These are phyloP conservation scores for Calonectria hawksworthii DNA, from an alignment of 2,329 filamentous ascomycete species.

Conservation along the genomic window DNA sequence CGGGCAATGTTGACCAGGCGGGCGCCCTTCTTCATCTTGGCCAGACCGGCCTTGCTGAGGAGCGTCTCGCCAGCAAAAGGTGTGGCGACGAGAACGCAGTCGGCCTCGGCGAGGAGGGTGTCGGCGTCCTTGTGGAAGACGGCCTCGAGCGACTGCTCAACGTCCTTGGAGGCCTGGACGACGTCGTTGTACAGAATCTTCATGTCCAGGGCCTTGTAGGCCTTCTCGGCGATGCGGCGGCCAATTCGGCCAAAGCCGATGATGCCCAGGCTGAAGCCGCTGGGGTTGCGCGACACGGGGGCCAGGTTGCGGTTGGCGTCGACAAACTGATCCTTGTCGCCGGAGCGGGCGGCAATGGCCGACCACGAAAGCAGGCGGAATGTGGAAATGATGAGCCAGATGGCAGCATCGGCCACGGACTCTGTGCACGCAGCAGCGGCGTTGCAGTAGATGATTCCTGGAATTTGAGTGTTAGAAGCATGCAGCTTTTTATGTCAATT, in stretches of 20 bases:
- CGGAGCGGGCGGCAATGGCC: constrained; percentile 41
- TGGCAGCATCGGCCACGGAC: constrained; percentile 44
- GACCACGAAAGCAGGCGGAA: constrained; percentile 46
- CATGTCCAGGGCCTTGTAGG: constrained; percentile 46
- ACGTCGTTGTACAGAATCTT: constrained; percentile 47
- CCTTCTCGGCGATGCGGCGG: constrained; percentile 44
- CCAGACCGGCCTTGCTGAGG: constrained; percentile 67
- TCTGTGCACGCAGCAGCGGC: constrained; percentile 46
- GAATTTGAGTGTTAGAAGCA: neutral
- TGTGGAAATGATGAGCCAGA: constrained; percentile 47
- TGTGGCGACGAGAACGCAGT: constrained; percentile 43
- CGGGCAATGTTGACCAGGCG: constrained; percentile 80
- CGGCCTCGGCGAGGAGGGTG: constrained; percentile 41
- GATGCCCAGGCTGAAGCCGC: constrained; percentile 42
- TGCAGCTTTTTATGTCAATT: neutral
- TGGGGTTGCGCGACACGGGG: constrained; percentile 42
- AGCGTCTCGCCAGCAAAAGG: constrained; percentile 42
- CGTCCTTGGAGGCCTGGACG: constrained; percentile 34
- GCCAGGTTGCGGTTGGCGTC: constrained; percentile 42
- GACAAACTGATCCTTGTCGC: constrained; percentile 42
- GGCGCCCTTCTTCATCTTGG: constrained; percentile 78
- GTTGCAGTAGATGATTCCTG: constrained; percentile 45
- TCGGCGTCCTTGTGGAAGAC: constrained; percentile 41
- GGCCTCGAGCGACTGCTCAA: constrained; percentile 33
- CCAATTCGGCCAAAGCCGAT: constrained; percentile 46